Conservation (phyloP, 306 rosid genomes). For the Datisca glomerata region DNA sequence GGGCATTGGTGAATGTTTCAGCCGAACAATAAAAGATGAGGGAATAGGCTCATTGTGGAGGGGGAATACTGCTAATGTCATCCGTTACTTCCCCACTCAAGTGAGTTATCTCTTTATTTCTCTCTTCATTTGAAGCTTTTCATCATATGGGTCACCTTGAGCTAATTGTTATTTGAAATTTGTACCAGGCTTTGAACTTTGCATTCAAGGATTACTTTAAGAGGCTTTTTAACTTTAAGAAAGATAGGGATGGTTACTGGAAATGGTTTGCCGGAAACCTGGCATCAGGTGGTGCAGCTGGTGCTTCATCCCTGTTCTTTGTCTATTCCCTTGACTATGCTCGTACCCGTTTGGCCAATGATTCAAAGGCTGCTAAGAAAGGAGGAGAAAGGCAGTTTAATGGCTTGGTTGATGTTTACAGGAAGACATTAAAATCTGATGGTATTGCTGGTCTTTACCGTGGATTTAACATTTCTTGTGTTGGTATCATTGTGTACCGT, state of each 20-base stretch:
- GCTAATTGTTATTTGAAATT: slow-evolving; percentile 5
- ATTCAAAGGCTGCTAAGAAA: slow-evolving; percentile 55
- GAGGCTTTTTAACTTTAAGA: slow-evolving; percentile 65
- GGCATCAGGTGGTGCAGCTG: slow-evolving; percentile 67
- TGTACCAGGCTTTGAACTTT: slow-evolving; percentile 47
- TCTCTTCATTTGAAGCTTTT: neutral
- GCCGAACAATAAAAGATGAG: slow-evolving; percentile 34
- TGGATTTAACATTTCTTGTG: slow-evolving; percentile 53
- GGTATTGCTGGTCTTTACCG: slow-evolving; percentile 62
- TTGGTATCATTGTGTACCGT: slow-evolving; percentile 61
- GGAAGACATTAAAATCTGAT: slow-evolving; percentile 38
- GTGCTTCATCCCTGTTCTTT: slow-evolving; percentile 51
- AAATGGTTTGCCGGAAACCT: slow-evolving; percentile 56
- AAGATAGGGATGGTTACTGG: slow-evolving; percentile 59
- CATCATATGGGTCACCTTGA: neutral
- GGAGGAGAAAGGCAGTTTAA: slow-evolving; percentile 60
- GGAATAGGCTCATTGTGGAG: slow-evolving; percentile 39
- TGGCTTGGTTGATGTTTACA: slow-evolving; percentile 55
- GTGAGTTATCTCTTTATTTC: slow-evolving; percentile 14
- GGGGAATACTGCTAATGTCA: slow-evolving; percentile 58
- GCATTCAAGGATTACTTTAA: slow-evolving; percentile 63
- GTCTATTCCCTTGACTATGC: slow-evolving; percentile 60
- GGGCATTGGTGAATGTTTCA: slow-evolving; percentile 56
- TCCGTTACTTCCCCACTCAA: slow-evolving; percentile 68
- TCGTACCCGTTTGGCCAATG: slow-evolving; percentile 57